A percentile compares a stretch with the other conserved stretches of the same genome.
Conservation (phyloP, 306 rosid genomes). For the Sechiopsis laciniata region DNA sequence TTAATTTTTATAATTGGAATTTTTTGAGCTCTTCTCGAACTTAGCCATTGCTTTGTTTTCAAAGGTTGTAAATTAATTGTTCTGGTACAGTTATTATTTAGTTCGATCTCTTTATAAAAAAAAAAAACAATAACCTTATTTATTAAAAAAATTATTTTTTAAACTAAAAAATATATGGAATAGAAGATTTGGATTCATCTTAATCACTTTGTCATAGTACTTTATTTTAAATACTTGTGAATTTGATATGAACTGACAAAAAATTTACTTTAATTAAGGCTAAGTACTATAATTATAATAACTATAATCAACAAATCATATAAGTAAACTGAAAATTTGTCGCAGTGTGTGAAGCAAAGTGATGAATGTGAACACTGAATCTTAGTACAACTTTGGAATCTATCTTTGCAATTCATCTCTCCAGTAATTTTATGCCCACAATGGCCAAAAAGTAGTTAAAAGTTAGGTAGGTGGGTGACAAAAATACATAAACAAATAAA, state of each 20-base stretch:
- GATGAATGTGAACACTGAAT: background rate
- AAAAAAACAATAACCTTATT: too few relatives aligned
- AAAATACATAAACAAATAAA: conserved; percentile 3
- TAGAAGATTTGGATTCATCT: background rate
- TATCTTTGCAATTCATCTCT: background rate
- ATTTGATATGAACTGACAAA: background rate
- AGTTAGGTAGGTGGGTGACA: conserved; percentile 2
- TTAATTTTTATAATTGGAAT: too few relatives aligned
- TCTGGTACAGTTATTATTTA: background rate
- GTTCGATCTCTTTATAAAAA: background rate
- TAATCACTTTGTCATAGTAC: background rate
- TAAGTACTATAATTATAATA: background rate
- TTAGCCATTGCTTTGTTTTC: background rate
- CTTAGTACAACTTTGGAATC: background rate
- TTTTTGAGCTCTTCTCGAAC: background rate
- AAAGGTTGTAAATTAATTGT: background rate
- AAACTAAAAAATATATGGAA: too few relatives aligned
- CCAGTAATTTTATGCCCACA: too few relatives aligned
- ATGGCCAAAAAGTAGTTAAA: background rate
- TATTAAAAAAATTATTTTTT: too few relatives aligned
- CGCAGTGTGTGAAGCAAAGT: background rate
- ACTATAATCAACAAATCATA: background rate
- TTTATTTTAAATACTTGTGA: background rate
- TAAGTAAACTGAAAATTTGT: background rate
- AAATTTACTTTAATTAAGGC: background rate